Conservation (phyloP, 345 rosid species). For the Linum tenue region DNA sequence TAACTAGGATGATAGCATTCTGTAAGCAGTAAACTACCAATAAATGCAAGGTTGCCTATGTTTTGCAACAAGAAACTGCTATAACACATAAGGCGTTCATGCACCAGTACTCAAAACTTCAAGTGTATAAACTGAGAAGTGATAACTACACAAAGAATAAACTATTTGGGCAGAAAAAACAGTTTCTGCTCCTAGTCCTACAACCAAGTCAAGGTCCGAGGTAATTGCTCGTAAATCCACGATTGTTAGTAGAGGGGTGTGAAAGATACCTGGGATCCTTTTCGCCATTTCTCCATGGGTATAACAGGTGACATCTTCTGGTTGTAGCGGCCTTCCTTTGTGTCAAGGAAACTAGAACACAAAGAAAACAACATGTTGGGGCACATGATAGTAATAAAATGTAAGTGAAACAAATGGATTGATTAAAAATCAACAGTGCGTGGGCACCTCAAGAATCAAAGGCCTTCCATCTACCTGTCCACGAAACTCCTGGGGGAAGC, state of each 20-base stretch:
- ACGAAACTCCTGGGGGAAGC: conserved; percentile 78
- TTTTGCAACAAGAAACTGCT: not conserved
- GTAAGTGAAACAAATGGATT: conserved; percentile 9
- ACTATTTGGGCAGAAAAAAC: conserved; percentile 2
- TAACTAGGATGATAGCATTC: not conserved
- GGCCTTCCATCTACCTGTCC: conserved; percentile 68
- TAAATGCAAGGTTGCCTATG: not conserved
- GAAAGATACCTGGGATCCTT: conserved; percentile 74
- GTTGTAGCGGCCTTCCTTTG: conserved; percentile 61
- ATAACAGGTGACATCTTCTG: conserved; percentile 63
- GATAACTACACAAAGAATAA: not conserved
- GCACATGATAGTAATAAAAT: conserved; percentile 7
- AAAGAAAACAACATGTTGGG: not conserved
- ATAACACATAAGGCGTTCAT: not conserved
- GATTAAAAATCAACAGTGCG: conserved; percentile 18
- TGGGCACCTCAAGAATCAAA: conserved; percentile 32
- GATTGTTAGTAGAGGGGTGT: too few species aligned
- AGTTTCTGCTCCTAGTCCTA: too few species aligned
- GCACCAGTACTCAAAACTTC: not conserved
- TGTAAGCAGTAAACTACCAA: not conserved
- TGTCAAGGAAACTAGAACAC: conserved; percentile 54
- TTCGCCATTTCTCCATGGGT: conserved; percentile 61
- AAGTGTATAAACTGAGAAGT: not conserved
- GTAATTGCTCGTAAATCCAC: too few species aligned
- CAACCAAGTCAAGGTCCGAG: too few species aligned